Evolutionary conservation across 2,329 filamentous ascomycete genomes (phyloP).

Genomic region (Fusarium sp.): DNA sequence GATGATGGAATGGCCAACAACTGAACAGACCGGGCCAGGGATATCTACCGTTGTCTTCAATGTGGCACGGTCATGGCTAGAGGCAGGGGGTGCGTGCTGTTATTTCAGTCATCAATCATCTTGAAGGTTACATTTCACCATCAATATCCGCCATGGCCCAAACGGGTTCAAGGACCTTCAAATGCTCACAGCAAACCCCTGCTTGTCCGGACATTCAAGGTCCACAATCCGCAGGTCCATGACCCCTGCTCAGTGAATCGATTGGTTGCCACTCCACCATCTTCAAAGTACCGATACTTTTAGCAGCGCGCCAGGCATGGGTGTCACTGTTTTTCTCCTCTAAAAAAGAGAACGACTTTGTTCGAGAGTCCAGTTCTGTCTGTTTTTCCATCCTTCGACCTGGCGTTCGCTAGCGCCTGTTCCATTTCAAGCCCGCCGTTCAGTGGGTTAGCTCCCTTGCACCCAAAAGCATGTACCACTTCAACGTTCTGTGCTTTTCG

Average conservation of each 20-base stretch:
- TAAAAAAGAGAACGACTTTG: slow-evolving; percentile 14
- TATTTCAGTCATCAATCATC: slow-evolving; percentile 34
- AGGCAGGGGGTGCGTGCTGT: slow-evolving; percentile 22
- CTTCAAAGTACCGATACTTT: slow-evolving; percentile 43
- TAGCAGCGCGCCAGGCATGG: slow-evolving; percentile 5
- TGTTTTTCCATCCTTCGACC: slow-evolving; percentile 44
- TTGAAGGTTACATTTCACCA: slow-evolving; percentile 35
- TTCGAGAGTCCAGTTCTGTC: slow-evolving; percentile 32
- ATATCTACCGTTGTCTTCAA: slow-evolving; percentile 42
- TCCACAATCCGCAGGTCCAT: slow-evolving; percentile 44
- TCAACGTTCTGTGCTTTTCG: slow-evolving; percentile 1
- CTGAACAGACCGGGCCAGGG: slow-evolving; percentile 4
- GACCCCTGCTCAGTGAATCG: slow-evolving; percentile 41
- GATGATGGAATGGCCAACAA: slow-evolving; percentile 16
- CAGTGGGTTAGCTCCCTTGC: slow-evolving; percentile 30
- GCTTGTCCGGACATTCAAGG: slow-evolving; percentile 39
- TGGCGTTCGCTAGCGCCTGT: slow-evolving; percentile 42
- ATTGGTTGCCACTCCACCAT: slow-evolving; percentile 39
- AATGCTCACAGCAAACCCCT: slow-evolving; percentile 42
- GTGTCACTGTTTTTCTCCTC: slow-evolving; percentile 5
- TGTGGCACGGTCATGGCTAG: slow-evolving; percentile 24
- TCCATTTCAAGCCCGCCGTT: slow-evolving; percentile 37
- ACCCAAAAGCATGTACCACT: slow-evolving; percentile 3
- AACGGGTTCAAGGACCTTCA: slow-evolving; percentile 42
- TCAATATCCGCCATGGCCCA: slow-evolving; percentile 37